These are phyloP conservation scores for Pelargonium myrrhifolium DNA, from an alignment of 441 rosid species.

Conservation along the genomic window DNA sequence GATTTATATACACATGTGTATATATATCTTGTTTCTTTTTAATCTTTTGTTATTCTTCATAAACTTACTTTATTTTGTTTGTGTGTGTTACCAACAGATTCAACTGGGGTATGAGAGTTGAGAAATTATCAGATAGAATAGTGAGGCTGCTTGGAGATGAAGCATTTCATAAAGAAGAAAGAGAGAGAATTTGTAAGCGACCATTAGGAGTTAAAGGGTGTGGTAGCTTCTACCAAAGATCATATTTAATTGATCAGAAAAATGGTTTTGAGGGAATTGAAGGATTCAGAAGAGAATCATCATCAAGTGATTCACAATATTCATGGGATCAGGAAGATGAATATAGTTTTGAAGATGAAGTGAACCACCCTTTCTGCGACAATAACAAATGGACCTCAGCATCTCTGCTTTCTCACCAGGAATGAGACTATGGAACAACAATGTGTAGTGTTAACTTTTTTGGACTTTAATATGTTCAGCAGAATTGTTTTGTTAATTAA, in stretches of 20 bases:
- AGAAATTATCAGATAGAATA: neutral
- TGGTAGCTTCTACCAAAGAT: neutral
- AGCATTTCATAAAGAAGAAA: neutral
- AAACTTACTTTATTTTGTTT: neutral
- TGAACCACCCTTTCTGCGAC: neutral
- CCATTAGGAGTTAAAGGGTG: neutral
- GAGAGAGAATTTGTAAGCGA: neutral
- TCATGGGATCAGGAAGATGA: neutral
- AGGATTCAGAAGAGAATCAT: neutral
- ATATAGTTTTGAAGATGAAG: neutral
- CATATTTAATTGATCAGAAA: neutral
- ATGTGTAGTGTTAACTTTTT: neutral
- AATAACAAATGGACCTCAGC: neutral
- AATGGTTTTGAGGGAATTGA: neutral
- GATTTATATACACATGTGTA: neutral
- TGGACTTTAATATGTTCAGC: no score
- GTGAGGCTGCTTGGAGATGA: neutral
- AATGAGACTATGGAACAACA: neutral
- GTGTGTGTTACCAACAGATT: neutral
- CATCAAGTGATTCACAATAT: neutral
- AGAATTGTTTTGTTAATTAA: no score
- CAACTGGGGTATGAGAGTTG: neutral
- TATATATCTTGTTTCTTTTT: no score
- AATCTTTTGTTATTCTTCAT: no score
- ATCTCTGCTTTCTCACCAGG: neutral